These are phyloP conservation scores for Perkinsus chesapeaki DNA, from an alignment of 169 alveolate species.

Conservation along the genomic window DNA sequence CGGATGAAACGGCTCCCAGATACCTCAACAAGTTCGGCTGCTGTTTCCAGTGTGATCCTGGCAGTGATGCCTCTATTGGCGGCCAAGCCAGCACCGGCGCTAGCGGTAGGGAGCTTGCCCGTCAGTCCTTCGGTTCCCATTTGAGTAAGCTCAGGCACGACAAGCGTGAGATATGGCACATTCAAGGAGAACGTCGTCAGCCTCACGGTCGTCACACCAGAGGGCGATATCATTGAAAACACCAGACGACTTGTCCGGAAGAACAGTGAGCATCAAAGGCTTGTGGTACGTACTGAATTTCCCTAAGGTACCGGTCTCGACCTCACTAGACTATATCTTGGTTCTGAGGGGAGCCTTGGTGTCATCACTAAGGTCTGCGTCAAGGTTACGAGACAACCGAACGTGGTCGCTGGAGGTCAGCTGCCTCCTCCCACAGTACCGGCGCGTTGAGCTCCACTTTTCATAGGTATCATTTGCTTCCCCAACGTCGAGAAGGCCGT, in stretches of 20 bases:
- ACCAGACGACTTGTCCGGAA: not conserved
- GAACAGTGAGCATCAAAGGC: not conserved
- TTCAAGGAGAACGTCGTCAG: not conserved
- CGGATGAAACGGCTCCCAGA: not conserved
- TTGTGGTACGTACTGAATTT: too few relatives aligned
- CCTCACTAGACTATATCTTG: not conserved
- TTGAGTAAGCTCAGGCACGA: not conserved
- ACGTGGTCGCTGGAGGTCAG: not conserved
- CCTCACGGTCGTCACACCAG: not conserved
- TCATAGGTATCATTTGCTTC: not conserved
- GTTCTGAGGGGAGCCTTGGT: not conserved
- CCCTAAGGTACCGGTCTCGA: not conserved
- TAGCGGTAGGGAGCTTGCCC: not conserved
- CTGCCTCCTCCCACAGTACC: not conserved
- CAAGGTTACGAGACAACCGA: not conserved
- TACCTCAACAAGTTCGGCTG: not conserved
- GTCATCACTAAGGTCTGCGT: not conserved
- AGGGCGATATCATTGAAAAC: not conserved
- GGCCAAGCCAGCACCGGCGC: slow-evolving; percentile 2
- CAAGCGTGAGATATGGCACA: not conserved
- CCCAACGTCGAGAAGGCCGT: not conserved
- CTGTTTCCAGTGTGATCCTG: not conserved
- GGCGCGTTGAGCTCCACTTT: not conserved
- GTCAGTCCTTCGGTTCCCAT: not conserved
- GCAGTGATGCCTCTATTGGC: not conserved